A percentile compares a stretch with the other conserved stretches of the same genome.
These are phyloP conservation scores for Anaeramoeba flamelloides DNA, from an alignment of 78 protist species.

Conservation along the genomic window DNA sequence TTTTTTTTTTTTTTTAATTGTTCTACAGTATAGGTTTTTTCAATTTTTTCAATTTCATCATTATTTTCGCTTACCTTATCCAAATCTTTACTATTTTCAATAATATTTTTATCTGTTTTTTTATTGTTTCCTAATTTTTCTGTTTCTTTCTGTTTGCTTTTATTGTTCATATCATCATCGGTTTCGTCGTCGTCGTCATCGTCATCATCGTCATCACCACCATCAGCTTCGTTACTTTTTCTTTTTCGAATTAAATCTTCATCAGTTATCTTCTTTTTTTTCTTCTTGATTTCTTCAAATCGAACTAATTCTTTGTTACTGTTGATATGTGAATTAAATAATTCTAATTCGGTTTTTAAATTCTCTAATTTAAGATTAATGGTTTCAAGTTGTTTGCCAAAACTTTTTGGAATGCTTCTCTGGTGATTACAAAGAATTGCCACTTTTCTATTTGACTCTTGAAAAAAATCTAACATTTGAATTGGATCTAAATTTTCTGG, in stretches of 20 bases:
- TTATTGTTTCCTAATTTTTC: neutral
- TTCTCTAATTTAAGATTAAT: neutral
- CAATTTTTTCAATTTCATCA: neutral
- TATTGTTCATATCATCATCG: neutral
- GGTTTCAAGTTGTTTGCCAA: neutral
- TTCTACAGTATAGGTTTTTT: neutral
- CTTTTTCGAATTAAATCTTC: no score
- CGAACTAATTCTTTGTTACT: neutral
- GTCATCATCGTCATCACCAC: no score
- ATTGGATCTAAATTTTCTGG: neutral
- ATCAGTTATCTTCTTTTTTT: neutral
- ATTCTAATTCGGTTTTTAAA: neutral
- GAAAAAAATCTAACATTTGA: constrained; percentile 56
- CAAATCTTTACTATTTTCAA: neutral
- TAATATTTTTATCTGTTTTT: neutral
- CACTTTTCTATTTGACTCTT: constrained; percentile 75
- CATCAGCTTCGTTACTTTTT: neutral
- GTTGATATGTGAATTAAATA: neutral
- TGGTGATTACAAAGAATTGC: constrained; percentile 98
- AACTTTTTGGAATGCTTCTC: constrained; percentile 46
- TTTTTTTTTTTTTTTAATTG: neutral
- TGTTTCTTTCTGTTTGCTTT: neutral
- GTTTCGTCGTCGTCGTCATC: neutral
- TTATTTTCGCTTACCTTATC: neutral
- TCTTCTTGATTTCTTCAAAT: constrained; percentile 1